These are phyloP conservation scores for Protea cynaroides DNA, from an alignment of 164 flowering plant species.

Conservation along the genomic window DNA sequence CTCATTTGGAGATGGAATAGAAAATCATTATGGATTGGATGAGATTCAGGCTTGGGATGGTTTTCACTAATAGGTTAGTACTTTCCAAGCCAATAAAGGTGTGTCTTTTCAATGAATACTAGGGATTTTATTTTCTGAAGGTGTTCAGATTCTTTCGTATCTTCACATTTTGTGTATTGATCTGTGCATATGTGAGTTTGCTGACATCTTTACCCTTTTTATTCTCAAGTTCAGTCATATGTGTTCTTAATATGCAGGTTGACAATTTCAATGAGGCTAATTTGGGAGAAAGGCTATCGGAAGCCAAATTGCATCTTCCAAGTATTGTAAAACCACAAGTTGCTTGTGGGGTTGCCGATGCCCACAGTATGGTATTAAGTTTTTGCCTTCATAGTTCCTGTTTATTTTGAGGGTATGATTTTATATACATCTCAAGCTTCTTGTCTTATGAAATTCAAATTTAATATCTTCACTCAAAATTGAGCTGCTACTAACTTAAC, in stretches of 20 bases:
- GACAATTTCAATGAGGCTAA: conserved; percentile 50
- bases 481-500: neutral
- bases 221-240: neutral
- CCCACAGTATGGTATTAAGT: conserved; percentile 74
- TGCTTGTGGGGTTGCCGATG: conserved; percentile 93
- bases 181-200: neutral
- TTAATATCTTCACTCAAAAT: neutral
- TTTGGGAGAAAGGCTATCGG: conserved; percentile 38
- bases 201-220: neutral
- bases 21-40: no score
- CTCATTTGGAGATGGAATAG: no score
- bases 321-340: conserved; percentile 87
- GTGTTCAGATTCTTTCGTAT: neutral
- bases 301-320: conserved; percentile 60
- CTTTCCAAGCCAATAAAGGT: neutral
- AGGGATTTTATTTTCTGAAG: neutral
- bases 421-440: neutral
- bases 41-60: no score
- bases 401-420: neutral
- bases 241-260: conserved; percentile 47
- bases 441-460: neutral
- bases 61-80: no score
- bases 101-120: neutral
- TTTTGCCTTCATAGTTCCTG: neutral
- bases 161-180: neutral